phyloP scores from a whole-genome alignment of 1,284 basidiomycete genomes.

The Rhodotorula mucilaginosa region DNA sequence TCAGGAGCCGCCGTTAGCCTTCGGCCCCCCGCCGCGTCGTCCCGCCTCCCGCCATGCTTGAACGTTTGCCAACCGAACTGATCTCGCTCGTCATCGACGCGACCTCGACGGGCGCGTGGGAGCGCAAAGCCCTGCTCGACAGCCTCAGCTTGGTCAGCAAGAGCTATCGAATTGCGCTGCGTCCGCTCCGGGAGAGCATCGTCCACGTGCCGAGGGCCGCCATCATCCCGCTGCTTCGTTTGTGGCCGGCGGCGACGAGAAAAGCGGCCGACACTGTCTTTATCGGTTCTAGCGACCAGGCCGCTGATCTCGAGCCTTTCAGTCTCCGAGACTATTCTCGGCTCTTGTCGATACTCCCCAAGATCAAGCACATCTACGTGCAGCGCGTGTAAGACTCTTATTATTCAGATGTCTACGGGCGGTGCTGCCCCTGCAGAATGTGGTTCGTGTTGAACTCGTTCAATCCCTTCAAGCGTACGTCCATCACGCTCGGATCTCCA shows the following conservation, averaged over 20 bases:
- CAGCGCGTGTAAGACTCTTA: too few species aligned
- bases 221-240: neutral
- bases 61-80: neutral
- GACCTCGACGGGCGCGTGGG: neutral
- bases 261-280: neutral
- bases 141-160: neutral
- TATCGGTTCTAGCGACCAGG: neutral
- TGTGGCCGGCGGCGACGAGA: neutral
- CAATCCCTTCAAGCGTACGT: neutral
- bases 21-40: too few species aligned
- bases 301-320: neutral
- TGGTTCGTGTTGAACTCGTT: neutral
- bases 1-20: too few species aligned
- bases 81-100: neutral
- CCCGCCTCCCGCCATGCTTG: conserved; percentile 3
- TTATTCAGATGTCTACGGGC: too few species aligned
- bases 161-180: neutral
- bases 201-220: neutral
- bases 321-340: neutral
- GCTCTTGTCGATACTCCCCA: too few species aligned
- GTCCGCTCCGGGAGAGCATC: neutral
- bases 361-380: too few species aligned
- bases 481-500: neutral
- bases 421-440: too few species aligned
- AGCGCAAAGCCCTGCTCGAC: neutral